Evolutionary conservation across 768 basidiomycete genomes (phyloP), one percentile per base, ranked within the genome.

Genomic region (Phaeotremella skinneri): DNA sequence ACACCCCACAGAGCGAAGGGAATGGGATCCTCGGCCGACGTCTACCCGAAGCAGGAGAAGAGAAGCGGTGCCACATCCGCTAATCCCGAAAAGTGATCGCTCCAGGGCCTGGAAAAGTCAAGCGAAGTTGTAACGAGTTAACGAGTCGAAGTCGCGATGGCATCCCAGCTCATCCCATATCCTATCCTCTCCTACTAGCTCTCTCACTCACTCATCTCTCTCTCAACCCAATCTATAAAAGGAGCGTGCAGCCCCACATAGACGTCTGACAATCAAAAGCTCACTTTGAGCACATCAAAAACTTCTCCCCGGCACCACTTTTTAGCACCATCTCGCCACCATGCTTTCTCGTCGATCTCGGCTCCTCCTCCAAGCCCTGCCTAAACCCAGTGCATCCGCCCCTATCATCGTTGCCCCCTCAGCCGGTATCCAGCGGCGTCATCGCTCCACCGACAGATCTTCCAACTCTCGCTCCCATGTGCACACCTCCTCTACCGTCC

Each of bases 271-370:
- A 29, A 34, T 29, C 57, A 66, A 66, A 66, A 62, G 64, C 58
- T 62, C 54, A 58, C 26, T 32, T 9, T 49, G 61, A 59, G 61
- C 61, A 55, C 16, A 11, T 45, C 43, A 45, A 45, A 7, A 45
- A 31, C 23, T 37, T 32, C 34, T 21, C 30, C 7, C 30, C 55
- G 29, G 30, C 27, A 39, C 16, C 31, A 11, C 25, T 48, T 49
- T 25, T 39, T 48, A 30, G 9, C 34, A 37, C 47, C 58, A 43
- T 37, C 52, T 43, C 37, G 31, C 41, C 68, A 67, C 25, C 25
- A 68, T 68, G 68, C 64, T 64, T 29, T 52, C 60, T 39, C 63
- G 66, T 52, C 59, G 62, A 39, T 59, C 67, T 53, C 63, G 64
- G 13, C 54, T 70, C 55, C 21, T 31, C 11, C 58, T 67, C 23